Percentiles rank a stretch among this genome's conserved stretches.
phyloP scores from a whole-genome alignment of 2,329 filamentous ascomycete genomes.

The Scortechinia acanthostroma region DNA sequence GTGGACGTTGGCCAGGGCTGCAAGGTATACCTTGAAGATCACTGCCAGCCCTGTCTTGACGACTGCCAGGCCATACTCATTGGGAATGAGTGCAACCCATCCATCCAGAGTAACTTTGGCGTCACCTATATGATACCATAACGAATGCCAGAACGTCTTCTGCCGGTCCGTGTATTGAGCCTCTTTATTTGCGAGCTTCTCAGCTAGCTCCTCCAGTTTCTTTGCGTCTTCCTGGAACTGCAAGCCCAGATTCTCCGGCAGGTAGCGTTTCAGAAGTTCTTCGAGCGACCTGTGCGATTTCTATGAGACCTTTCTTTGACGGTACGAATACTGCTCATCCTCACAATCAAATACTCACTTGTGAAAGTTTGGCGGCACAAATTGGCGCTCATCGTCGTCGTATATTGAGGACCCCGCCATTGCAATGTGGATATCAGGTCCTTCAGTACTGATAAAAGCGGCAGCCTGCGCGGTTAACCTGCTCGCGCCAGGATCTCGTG shows the following conservation, averaged over 20 bases:
- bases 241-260: neutral
- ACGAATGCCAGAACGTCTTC: neutral
- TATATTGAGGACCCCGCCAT: neutral
- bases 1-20: neutral
- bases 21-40: conserved; percentile 2
- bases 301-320: neutral
- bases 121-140: conserved; percentile 3
- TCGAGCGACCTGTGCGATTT: neutral
- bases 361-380: neutral
- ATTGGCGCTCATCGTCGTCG: neutral
- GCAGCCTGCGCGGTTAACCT: no score
- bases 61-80: conserved; percentile 4
- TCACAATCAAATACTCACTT: neutral
- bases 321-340: no score
- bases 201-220: neutral
- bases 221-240: neutral
- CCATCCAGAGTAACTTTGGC: neutral
- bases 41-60: conserved; percentile 4
- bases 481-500: no score
- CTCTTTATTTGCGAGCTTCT: neutral
- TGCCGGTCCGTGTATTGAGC: neutral
- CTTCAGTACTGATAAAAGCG: neutral
- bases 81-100: conserved; percentile 1
- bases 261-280: neutral
- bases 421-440: neutral